Evolutionary conservation across 2,329 filamentous ascomycete genomes (phyloP).

Genomic region (Juglanconis juglandina): DNA sequence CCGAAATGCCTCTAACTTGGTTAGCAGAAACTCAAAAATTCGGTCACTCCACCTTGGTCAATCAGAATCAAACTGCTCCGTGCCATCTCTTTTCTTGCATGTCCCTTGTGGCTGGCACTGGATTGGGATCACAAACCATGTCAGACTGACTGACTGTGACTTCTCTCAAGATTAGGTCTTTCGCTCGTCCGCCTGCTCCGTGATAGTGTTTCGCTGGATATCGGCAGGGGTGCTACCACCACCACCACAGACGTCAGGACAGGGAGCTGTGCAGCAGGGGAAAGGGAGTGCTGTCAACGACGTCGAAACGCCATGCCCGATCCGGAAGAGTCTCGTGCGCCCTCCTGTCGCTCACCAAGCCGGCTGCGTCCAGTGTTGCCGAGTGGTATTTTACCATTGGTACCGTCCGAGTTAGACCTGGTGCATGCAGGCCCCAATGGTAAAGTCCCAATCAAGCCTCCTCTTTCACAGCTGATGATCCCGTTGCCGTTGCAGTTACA

Average conservation of each 20-base stretch:
- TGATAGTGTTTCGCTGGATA: slow-evolving; percentile 8
- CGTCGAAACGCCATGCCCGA: neutral
- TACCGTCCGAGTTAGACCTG: slow-evolving; percentile 1
- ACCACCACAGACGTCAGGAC: slow-evolving; percentile 1
- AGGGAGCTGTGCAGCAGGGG: neutral
- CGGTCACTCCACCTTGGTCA: slow-evolving; percentile 1
- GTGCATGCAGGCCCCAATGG: slow-evolving; percentile 3
- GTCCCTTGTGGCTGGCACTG: neutral
- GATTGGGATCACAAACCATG: neutral
- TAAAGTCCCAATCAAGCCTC: slow-evolving; percentile 3
- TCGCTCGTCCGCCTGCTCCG: neutral
- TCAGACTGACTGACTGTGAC: neutral
- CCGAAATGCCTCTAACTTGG: neutral
- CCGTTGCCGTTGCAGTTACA: slow-evolving; percentile 1
- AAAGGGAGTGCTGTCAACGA: neutral
- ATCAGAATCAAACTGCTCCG: slow-evolving; percentile 5
- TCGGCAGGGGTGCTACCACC: slow-evolving; percentile 6
- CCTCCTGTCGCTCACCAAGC: neutral
- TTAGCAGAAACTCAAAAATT: neutral
- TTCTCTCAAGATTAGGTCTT: neutral
- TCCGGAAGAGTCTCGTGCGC: neutral
- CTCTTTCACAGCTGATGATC: slow-evolving; percentile 1
- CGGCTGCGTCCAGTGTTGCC: neutral
- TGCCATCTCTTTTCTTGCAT: neutral
- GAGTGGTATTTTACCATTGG: slow-evolving; percentile 8